These are phyloP conservation scores for Lentinula sp. DNA, from an alignment of 768 basidiomycete genomes.

Conservation along the genomic window DNA sequence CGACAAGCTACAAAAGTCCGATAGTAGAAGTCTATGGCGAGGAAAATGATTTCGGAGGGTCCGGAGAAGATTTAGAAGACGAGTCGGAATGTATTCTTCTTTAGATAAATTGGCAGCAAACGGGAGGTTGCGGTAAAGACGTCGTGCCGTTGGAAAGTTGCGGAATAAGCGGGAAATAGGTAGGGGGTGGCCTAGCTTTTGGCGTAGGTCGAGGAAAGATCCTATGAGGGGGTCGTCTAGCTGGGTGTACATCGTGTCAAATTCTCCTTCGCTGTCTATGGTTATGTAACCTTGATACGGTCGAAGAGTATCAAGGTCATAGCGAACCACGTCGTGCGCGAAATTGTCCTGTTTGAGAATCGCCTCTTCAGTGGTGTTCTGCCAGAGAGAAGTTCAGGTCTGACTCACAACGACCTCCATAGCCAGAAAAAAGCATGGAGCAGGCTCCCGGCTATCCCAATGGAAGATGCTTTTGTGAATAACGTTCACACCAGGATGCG, in stretches of 20 bases:
- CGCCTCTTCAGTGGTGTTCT: background rate
- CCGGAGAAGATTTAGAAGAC: conserved; percentile 78
- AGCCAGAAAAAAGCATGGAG: conserved; percentile 90
- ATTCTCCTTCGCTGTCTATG: conserved; percentile 76
- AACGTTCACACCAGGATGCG: conserved; percentile 65
- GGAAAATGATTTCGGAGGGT: conserved; percentile 82
- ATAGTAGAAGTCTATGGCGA: conserved; percentile 86
- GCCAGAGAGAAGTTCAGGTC: background rate
- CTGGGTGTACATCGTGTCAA: conserved; percentile 74
- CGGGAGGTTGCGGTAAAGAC: conserved; percentile 64
- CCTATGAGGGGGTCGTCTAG: conserved; percentile 81
- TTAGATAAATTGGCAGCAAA: conserved; percentile 85
- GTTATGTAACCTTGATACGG: conserved; percentile 83
- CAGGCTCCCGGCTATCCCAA: conserved; percentile 67
- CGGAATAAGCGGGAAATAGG: conserved; percentile 52
- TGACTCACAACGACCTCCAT: conserved; percentile 88
- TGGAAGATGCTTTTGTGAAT: conserved; percentile 79
- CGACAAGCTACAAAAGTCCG: conserved; percentile 87
- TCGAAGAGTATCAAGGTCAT: conserved; percentile 70
- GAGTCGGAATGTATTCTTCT: conserved; percentile 92
- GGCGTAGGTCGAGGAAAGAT: conserved; percentile 69
- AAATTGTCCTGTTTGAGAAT: conserved; percentile 74
- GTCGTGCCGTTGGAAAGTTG: conserved; percentile 50
- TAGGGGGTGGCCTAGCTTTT: conserved; percentile 48
- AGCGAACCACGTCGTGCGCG: conserved; percentile 91